Evolutionary conservation across 768 basidiomycete genomes (phyloP).

Genomic region (Tulasnella sp.): DNA sequence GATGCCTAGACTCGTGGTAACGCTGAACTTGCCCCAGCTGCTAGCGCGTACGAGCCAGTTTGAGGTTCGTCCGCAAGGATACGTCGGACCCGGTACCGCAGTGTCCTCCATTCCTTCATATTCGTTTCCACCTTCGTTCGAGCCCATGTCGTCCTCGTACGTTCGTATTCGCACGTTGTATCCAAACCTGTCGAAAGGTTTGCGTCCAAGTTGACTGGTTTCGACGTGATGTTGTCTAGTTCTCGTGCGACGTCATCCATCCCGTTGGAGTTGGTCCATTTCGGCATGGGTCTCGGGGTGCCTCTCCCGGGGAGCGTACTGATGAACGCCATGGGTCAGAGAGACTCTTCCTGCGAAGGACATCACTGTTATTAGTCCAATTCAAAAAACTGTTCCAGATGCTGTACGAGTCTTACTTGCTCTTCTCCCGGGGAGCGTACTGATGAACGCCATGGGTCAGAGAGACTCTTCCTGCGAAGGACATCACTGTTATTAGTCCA

Average conservation of each 20-base stretch:
- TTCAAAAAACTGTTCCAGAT: background rate
- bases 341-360: background rate
- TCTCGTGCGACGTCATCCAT: background rate
- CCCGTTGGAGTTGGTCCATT: background rate
- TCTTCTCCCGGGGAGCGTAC: background rate
- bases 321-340: background rate
- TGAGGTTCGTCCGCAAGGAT: slow-evolving; percentile 93
- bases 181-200: slow-evolving; percentile 4
- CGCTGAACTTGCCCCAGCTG: slow-evolving; percentile 98
- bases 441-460: background rate
- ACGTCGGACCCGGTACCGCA: too few relatives aligned
- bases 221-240: background rate
- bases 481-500: background rate
- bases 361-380: background rate
- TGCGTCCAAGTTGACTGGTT: slow-evolving; percentile 3
- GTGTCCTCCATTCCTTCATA: background rate
- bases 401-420: background rate
- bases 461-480: background rate
- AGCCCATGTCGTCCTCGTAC: background rate
- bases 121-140: background rate
- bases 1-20: slow-evolving; percentile 91
- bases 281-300: background rate
- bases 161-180: slow-evolving; percentile 4
- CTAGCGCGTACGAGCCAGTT: slow-evolving; percentile 91
- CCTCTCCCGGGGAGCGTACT: background rate